phyloP scores from a whole-genome alignment of 116 monocot species.

The Iris pallida region DNA sequence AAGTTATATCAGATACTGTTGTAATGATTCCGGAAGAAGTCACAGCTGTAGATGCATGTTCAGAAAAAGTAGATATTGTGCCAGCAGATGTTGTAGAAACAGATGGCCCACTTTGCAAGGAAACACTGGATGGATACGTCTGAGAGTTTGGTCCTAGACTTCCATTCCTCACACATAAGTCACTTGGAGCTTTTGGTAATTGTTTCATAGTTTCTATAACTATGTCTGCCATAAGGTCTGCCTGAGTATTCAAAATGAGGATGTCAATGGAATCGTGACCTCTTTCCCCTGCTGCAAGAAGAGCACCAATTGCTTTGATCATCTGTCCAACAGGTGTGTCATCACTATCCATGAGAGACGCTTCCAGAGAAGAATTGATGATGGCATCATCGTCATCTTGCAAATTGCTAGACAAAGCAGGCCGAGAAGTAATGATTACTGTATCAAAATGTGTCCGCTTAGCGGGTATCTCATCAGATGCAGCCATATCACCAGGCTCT shows the following conservation, averaged over 20 bases:
- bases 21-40: conserved; percentile 19
- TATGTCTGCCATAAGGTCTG: conserved; percentile 90
- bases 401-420: conserved; percentile 16
- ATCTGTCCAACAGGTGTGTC: conserved; percentile 78
- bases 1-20: conserved; percentile 28
- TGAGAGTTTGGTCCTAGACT: conserved; percentile 23
- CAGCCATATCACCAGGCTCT: conserved; percentile 27
- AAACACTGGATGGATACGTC: conserved; percentile 21
- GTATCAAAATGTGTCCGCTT: conserved; percentile 39
- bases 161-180: conserved; percentile 18
- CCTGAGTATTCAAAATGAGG: conserved; percentile 76
- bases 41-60: conserved; percentile 19
- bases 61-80: conserved; percentile 28
- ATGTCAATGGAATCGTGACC: conserved; percentile 75
- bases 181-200: conserved; percentile 27
- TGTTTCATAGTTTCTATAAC: conserved; percentile 88
- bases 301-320: conserved; percentile 87
- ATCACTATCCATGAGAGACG: conserved; percentile 36
- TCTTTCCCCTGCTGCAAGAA: conserved; percentile 89
- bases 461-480: conserved; percentile 37
- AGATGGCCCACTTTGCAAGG: conserved; percentile 15
- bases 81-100: conserved; percentile 7
- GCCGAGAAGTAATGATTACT: conserved; percentile 14
- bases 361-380: conserved; percentile 31
- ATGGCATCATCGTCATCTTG: conserved; percentile 19